Evolutionary conservation across 139 green algal species (phyloP).

Genomic region (Chlorella sp.): DNA sequence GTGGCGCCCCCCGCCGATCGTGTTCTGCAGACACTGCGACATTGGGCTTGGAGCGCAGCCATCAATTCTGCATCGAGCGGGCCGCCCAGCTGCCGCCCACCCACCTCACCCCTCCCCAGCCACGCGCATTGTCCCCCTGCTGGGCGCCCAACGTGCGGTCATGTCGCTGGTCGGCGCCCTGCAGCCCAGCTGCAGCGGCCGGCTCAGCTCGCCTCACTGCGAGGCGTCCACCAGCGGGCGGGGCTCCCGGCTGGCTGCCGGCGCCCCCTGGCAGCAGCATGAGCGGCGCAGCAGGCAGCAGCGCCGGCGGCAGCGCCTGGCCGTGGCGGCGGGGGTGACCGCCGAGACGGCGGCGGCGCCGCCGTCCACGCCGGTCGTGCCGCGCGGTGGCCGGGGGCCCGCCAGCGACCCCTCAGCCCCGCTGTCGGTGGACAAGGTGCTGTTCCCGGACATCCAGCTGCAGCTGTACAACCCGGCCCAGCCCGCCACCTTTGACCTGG

Average conservation of each 20-base stretch:
- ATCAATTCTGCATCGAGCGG: too few species aligned
- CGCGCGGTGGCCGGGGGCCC: background rate
- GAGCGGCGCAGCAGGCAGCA: background rate
- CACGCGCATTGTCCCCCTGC: too few species aligned
- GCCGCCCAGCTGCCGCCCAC: too few species aligned
- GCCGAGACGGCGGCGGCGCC: conserved; percentile 6
- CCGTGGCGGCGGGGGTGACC: background rate
- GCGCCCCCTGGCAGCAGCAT: background rate
- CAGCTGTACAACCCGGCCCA: conserved; percentile 12
- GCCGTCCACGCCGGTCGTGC: conserved; percentile 14
- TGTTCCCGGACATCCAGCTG: conserved; percentile 43
- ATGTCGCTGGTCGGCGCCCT: background rate
- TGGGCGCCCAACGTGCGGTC: background rate
- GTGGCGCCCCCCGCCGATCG: too few species aligned
- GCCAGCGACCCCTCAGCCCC: conserved; percentile 7
- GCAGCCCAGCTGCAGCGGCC: too few species aligned
- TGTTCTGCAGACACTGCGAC: too few species aligned
- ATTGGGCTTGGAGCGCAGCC: too few species aligned
- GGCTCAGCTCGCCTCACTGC: too few species aligned
- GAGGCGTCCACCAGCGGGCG: background rate
- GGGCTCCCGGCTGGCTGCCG: background rate
- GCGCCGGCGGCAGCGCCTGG: too few species aligned
- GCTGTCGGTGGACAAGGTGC: background rate
- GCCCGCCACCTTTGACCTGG: conserved; percentile 78
- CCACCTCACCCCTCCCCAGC: too few species aligned